Evolutionary conservation across 2,329 filamentous ascomycete genomes (phyloP).

Genomic region (Arthrobotrys musiformis): DNA sequence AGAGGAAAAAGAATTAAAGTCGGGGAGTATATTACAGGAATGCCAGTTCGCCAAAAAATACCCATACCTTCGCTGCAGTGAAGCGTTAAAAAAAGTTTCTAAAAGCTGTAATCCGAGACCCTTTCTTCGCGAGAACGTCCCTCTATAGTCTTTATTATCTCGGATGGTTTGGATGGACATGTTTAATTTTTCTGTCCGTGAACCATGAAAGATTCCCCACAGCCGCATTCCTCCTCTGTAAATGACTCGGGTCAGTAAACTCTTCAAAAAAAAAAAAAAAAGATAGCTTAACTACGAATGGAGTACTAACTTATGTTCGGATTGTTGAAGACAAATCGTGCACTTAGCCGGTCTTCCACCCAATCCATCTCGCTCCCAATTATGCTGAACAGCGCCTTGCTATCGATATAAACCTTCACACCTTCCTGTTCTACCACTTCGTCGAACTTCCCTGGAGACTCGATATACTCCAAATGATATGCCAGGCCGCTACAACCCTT

Average conservation of each 20-base stretch:
- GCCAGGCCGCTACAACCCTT: conserved; percentile 91
- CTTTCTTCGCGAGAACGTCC: background rate
- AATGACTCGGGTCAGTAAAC: conserved; percentile 45
- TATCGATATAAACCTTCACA: conserved; percentile 94
- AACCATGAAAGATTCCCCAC: conserved; percentile 95
- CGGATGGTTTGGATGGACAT: background rate
- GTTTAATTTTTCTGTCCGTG: conserved; percentile 33
- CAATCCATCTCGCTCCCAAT: conserved; percentile 99
- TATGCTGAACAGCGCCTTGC: conserved; percentile 96
- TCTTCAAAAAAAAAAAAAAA: conserved; percentile 38
- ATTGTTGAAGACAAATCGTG: conserved; percentile 93
- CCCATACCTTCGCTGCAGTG: conserved; percentile 2
- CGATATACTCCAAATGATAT: conserved; percentile 94
- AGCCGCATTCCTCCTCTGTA: conserved; percentile 92
- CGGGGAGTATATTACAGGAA: conserved; percentile 22
- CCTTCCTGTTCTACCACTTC: conserved; percentile 95
- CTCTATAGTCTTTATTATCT: background rate
- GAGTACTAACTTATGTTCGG: conserved; percentile 91
- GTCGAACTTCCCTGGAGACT: conserved; percentile 87
- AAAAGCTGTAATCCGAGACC: background rate
- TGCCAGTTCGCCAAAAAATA: conserved; percentile 19
- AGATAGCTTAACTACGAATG: background rate
- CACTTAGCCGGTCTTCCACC: conserved; percentile 92
- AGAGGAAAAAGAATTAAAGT: conserved; percentile 1
- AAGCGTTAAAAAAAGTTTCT: background rate